Base-by-base conservation (phyloP, 1,284 basidiomycete genomes). In the Sanghuangporus baumii region DNA sequence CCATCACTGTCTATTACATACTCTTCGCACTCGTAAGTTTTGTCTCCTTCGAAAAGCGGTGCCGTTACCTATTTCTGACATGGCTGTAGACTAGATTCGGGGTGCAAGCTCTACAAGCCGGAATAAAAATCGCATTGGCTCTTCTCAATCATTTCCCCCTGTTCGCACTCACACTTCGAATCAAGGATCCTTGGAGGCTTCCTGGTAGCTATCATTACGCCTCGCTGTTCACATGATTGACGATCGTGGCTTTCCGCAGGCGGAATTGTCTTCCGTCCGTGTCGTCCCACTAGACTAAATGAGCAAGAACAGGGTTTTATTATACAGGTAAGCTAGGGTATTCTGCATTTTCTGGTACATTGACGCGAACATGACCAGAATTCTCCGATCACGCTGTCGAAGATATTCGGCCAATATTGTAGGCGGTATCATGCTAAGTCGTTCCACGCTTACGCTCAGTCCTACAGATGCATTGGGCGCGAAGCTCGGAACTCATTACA, bases 141-240 rank as follows among this genome's bases (percentile, higher is more conserved):
- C 85, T 93, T 65, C 82, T 98, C 76, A 96, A 97, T 67, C 87
- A 93, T 64, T 94, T 97, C 69, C 95, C 96, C 1, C 76, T 98
- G 8, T 98, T 98, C 73, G 89, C 89, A 0, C 74, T 97, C 31
- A 86, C 96, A 81, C 74, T 98, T 26, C 80, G 92, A n/a, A 67
- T 87, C 36, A 97, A 98, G 73, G 94, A 96, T 72, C 87, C 93
- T 2, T 82, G 82, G 68, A 80, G 96, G 41, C 71, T 97, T 16
- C 93, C 95, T 63, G 91, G 93, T 90, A 66, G 47, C 74, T 43
- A 34, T 48, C 18, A 23, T 14, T 48, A 14, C 41, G 12, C 50
- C 9, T 26, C 14, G 14, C 26, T 51, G 8, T 9, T 20, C 23
- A 23, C 50, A 7, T 14, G 20, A 23, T 9, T 34, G 50, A 34